Percentiles rank a stretch among this genome's conserved stretches.
These are phyloP conservation scores for Boletales sp. DNA, from an alignment of 768 basidiomycete genomes.

Conservation along the genomic window DNA sequence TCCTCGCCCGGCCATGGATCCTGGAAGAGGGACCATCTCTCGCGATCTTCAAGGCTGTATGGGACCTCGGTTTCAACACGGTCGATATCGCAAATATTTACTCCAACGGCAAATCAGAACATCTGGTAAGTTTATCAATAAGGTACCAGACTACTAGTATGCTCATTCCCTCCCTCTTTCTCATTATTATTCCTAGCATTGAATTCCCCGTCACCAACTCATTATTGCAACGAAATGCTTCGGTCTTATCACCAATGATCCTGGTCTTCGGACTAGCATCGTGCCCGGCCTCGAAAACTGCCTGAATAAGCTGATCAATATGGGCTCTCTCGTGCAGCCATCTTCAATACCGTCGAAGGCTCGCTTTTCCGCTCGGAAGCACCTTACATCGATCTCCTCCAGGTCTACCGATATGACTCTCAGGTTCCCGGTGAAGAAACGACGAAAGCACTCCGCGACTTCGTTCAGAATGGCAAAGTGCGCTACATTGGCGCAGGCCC, in stretches of 20 bases:
- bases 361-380: constrained; percentile 36
- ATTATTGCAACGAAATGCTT: constrained; percentile 30
- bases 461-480: constrained; percentile 47
- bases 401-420: constrained; percentile 43
- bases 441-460: constrained; percentile 50
- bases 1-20: constrained; percentile 27
- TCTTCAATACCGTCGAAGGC: constrained; percentile 36
- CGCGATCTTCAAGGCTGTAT: constrained; percentile 37
- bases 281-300: neutral
- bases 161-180: too few relatives aligned
- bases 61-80: constrained; percentile 38
- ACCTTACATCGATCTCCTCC: constrained; percentile 39
- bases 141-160: too few relatives aligned
- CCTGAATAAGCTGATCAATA: constrained; percentile 29
- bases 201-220: constrained; percentile 32
- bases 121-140: constrained; percentile 36
- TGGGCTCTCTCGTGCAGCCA: too few relatives aligned
- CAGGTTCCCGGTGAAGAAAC: constrained; percentile 40
- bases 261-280: neutral
- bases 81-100: constrained; percentile 40
- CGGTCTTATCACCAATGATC: constrained; percentile 11
- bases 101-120: constrained; percentile 36
- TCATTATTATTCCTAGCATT: constrained; percentile 18
- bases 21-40: constrained; percentile 27
- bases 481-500: constrained; percentile 49